These are phyloP conservation scores for Truncatella angustata DNA, from an alignment of 2,329 filamentous ascomycete species.

Conservation along the genomic window DNA sequence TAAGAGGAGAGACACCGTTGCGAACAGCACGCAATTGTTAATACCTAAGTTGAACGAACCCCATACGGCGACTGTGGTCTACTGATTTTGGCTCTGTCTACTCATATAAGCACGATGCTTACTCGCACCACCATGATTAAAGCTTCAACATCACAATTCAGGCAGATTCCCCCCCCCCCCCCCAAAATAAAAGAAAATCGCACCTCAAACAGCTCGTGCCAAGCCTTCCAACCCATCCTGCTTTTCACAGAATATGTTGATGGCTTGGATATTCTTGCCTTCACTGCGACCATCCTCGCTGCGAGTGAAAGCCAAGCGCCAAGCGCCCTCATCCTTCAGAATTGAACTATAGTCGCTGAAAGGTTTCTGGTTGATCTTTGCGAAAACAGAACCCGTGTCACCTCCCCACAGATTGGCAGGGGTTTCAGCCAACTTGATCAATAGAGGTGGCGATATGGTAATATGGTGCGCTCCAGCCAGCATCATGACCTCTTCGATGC, in stretches of 20 bases:
- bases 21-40: too few relatives aligned
- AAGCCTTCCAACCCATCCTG: conserved; percentile 49
- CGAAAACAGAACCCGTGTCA: conserved; percentile 27
- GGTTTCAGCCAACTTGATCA: conserved; percentile 43
- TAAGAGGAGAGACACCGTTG: too few relatives aligned
- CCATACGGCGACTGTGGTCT: too few relatives aligned
- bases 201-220: neutral
- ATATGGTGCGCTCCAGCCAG: conserved; percentile 58
- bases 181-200: neutral
- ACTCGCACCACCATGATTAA: too few relatives aligned
- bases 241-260: conserved; percentile 57
- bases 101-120: too few relatives aligned
- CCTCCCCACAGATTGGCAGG: conserved; percentile 29
- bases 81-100: too few relatives aligned
- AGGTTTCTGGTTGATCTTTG: conserved; percentile 13
- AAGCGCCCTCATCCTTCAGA: conserved; percentile 42
- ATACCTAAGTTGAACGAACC: too few relatives aligned
- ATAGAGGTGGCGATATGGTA: conserved; percentile 53
- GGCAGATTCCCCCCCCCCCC: too few relatives aligned
- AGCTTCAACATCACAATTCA: too few relatives aligned
- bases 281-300: conserved; percentile 45
- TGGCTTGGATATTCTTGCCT: conserved; percentile 51
- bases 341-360: conserved; percentile 16
- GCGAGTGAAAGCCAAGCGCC: conserved; percentile 49
- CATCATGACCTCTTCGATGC: conserved; percentile 54